phyloP scores from a whole-genome alignment of 108 stramenopile genomes.

The Fistulifera solaris region DNA sequence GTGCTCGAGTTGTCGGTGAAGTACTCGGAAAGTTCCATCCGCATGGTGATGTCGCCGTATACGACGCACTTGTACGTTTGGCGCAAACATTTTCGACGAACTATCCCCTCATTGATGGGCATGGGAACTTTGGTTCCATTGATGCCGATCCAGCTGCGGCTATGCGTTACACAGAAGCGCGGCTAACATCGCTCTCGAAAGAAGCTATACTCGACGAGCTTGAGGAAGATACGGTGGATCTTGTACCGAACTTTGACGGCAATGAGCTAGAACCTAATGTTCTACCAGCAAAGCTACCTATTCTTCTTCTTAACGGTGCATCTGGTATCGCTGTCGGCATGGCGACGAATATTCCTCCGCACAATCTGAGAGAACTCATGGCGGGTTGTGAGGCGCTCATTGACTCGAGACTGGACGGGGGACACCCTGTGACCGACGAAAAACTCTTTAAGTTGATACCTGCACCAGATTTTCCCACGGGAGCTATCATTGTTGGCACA shows the following conservation, averaged over 20 bases:
- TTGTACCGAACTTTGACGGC: slow-evolving; percentile 89
- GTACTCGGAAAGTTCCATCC: slow-evolving; percentile 90
- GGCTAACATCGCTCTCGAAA: slow-evolving; percentile 60
- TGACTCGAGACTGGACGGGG: slow-evolving; percentile 17
- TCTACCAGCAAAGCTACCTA: slow-evolving; percentile 83
- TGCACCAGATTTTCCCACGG: slow-evolving; percentile 96
- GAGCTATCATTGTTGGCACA: slow-evolving; percentile 77
- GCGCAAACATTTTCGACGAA: slow-evolving; percentile 88
- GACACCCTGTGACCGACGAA: slow-evolving; percentile 37
- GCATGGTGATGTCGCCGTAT: slow-evolving; percentile 89
- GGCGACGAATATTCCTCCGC: slow-evolving; percentile 97
- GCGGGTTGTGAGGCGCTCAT: slow-evolving; percentile 67
- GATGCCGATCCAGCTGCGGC: slow-evolving; percentile 96
- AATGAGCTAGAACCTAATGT: slow-evolving; percentile 90
- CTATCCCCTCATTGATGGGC: slow-evolving; percentile 84
- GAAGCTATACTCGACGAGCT: slow-evolving; percentile 80
- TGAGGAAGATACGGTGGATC: slow-evolving; percentile 74
- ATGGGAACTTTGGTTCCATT: slow-evolving; percentile 93
- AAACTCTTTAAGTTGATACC: slow-evolving; percentile 73
- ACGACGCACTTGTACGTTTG: slow-evolving; percentile 94
- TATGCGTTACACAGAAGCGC: slow-evolving; percentile 96
- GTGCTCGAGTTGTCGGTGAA: slow-evolving; percentile 96
- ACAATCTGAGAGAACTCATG: slow-evolving; percentile 89
- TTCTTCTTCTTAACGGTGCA: slow-evolving; percentile 89
- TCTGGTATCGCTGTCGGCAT: slow-evolving; percentile 94